Percentiles rank a stretch among this genome's conserved stretches.
Conservation (phyloP, 2,329 filamentous ascomycete genomes). For the Phaeophleospora eucalypticola region DNA sequence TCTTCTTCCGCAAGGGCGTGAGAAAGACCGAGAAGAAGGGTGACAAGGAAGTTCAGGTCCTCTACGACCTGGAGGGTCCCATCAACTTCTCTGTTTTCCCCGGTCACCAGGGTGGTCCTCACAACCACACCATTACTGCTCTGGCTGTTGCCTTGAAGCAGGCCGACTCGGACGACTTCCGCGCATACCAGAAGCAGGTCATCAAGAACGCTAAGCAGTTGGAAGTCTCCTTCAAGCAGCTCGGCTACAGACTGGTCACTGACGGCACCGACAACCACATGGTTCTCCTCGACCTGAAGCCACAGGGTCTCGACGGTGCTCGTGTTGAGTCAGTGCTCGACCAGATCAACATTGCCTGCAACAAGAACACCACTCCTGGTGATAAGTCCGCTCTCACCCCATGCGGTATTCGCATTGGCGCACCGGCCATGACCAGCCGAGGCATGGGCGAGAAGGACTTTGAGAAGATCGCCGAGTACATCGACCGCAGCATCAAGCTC, state of each 20-base stretch:
- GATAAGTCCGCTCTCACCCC: slow-evolving; percentile 92
- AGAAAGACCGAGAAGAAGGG: slow-evolving; percentile 78
- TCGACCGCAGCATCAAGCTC: slow-evolving; percentile 77
- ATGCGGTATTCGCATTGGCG: slow-evolving; percentile 88
- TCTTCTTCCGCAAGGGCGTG: slow-evolving; percentile 95
- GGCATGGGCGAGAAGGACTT: slow-evolving; percentile 92
- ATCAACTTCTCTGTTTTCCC: slow-evolving; percentile 98
- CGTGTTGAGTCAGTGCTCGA: slow-evolving; percentile 94
- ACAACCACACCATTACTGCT: slow-evolving; percentile 98
- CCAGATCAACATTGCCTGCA: slow-evolving; percentile 96
- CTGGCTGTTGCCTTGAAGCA: slow-evolving; percentile 93
- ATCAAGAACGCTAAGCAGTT: slow-evolving; percentile 88
- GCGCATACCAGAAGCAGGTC: slow-evolving; percentile 85
- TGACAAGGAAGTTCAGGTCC: slow-evolving; percentile 63
- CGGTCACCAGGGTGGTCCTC: slow-evolving; percentile 93
- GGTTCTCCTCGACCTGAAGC: slow-evolving; percentile 86
- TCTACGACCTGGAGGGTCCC: slow-evolving; percentile 86
- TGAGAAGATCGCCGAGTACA: slow-evolving; percentile 75
- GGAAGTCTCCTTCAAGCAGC: slow-evolving; percentile 66
- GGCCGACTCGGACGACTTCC: slow-evolving; percentile 83
- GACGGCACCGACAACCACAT: slow-evolving; percentile 98
- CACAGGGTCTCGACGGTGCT: slow-evolving; percentile 82
- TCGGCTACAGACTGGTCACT: slow-evolving; percentile 84
- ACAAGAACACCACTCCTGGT: slow-evolving; percentile 98
- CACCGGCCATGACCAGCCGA: slow-evolving; percentile 94